phyloP scores from a whole-genome alignment of 2,329 filamentous ascomycete species.

The Aspergillus pseudoterreus region DNA sequence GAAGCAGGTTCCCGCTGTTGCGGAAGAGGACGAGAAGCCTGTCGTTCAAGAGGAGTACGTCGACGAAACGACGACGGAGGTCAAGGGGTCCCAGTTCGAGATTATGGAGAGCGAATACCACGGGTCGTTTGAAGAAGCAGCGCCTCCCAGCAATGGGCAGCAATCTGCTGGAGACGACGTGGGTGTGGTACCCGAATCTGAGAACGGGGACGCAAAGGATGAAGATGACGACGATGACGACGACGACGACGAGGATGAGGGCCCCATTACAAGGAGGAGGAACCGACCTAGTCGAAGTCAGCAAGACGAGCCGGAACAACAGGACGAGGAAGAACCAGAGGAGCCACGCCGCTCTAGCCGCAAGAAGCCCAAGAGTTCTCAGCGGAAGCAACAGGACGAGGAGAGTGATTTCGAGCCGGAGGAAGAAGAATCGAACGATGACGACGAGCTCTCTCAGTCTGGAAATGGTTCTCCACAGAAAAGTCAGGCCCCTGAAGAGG shows the following conservation, averaged over 20 bases:
- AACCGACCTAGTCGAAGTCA: conserved; percentile 23
- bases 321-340: conserved; percentile 22
- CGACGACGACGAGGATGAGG: conserved; percentile 51
- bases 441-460: conserved; percentile 51
- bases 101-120: conserved; percentile 41
- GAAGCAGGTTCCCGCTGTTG: conserved; percentile 37
- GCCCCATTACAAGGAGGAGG: conserved; percentile 48
- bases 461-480: conserved; percentile 45
- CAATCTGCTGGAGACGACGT: conserved; percentile 29
- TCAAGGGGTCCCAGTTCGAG: conserved; percentile 40
- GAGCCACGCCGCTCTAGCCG: conserved; percentile 36
- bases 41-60: conserved; percentile 41
- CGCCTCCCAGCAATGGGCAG: conserved; percentile 18
- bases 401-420: conserved; percentile 62
- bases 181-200: conserved; percentile 39
- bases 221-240: conserved; percentile 47
- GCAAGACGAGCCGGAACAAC: conserved; percentile 22
- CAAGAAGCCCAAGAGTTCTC: conserved; percentile 40
- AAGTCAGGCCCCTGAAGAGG: conserved; percentile 42
- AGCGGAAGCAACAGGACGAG: conserved; percentile 47
- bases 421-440: conserved; percentile 51
- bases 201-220: conserved; percentile 33
- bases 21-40: conserved; percentile 19
- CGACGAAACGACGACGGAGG: conserved; percentile 39
- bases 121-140: conserved; percentile 29